Base-by-base conservation (phyloP, 805 yeast genomes). In the Metschnikowia hibisci region DNA sequence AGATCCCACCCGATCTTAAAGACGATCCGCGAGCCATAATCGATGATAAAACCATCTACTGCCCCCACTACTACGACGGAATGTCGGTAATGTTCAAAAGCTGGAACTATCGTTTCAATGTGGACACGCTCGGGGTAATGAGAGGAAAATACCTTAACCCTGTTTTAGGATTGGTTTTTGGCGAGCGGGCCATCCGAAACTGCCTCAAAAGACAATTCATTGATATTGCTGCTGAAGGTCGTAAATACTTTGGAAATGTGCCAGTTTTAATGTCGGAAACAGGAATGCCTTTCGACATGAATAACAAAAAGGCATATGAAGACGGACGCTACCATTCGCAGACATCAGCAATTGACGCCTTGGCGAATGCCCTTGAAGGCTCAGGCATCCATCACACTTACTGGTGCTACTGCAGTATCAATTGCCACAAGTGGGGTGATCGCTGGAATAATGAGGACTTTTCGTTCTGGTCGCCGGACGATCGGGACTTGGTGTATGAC, bases 201-300 rank as follows among this genome's bases (percentile, higher is more conserved):
- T 84, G 88, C 46, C 65, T 91, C 38, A 71, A 75, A 41, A 74
- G 67, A 37, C 97, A 91, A 63, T 67, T 91, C 44, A 53, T 60
- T n/a, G 83, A 76, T 45, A 76, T 91, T 67, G 76, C 73, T 42
- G 56, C 60, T 15, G 98, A 93, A 58, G 80, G 88, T 4, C 58
- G 65, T 5, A 73, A 72, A 4, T 60, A 75, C 25, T 62, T 90
- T 29, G 97, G 97, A 3, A 39, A 61, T 8, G 71, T 88, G 8
- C 96, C 97, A 0, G 76, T 84, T 8, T 64, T 91, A 16, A 81
- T 93, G 74, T 79, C 95, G 1, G 99, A 91, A 62, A 89, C 91
- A n/a, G 99, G 99, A 5, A 87, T 91, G 83, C 98, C 99, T 3
- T 87, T 84, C 61, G 96, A 93, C 61, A 87, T 91, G 96, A 90